Conservation (phyloP, 257 asterid genomes). For the Haberlea rhodopensis region DNA sequence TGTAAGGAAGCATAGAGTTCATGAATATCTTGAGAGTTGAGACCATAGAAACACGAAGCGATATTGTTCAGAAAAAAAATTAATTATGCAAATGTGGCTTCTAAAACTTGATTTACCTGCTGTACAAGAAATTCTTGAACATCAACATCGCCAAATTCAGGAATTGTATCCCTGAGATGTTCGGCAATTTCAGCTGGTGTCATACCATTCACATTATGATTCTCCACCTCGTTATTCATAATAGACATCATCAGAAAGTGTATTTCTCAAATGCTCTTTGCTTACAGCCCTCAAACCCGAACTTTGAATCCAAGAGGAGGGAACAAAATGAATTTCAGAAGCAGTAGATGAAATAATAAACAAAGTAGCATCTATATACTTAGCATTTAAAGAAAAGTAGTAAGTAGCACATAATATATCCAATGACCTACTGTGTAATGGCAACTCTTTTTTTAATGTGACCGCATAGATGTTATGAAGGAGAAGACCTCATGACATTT, state of each 20-base stretch:
- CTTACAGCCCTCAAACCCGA: conserved; percentile 18
- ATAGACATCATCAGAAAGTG: conserved; percentile 28
- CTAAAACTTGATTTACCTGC: conserved; percentile 34
- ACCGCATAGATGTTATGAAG: neutral
- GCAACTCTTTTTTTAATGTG: neutral
- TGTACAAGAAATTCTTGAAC: conserved; percentile 67
- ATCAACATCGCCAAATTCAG: conserved; percentile 73
- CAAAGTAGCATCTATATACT: too few species aligned
- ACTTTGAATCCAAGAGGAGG: neutral
- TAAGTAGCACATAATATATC: neutral
- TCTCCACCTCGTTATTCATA: conserved; percentile 41
- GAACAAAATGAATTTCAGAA: neutral
- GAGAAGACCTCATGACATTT: neutral
- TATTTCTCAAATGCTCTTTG: neutral
- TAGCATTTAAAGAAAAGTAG: neutral
- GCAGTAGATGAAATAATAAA: neutral
- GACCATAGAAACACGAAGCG: neutral
- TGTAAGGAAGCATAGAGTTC: conserved; percentile 26
- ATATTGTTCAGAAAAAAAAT: neutral
- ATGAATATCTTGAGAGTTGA: neutral
- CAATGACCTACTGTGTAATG: neutral
- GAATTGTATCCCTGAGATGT: conserved; percentile 59
- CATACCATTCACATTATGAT: conserved; percentile 43
- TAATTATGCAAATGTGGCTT: neutral
- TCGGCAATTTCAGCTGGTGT: conserved; percentile 70